These are phyloP conservation scores for Hypsizygus marmoreus DNA, from an alignment of 768 basidiomycete genomes.

Conservation along the genomic window DNA sequence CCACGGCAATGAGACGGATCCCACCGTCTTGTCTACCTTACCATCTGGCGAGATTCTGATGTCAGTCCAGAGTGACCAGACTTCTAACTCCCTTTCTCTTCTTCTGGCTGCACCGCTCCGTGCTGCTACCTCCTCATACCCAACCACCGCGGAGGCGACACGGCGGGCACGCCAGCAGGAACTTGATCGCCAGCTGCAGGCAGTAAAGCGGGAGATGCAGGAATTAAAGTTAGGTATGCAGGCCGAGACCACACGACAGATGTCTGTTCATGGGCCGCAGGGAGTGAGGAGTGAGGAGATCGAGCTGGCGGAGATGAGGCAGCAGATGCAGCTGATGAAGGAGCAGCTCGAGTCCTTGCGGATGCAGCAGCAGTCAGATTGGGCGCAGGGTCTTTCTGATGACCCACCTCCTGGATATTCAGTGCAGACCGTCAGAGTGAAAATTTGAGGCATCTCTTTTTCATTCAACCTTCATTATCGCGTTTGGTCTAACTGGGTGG, in stretches of 20 bases:
- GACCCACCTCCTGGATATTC: constrained; percentile 22
- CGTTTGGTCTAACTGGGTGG: too few species aligned
- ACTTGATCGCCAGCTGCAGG: constrained; percentile 8
- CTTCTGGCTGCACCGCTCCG: neutral
- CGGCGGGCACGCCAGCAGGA: constrained; percentile 8
- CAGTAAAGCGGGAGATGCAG: constrained; percentile 10
- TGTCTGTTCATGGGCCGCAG: constrained; percentile 2
- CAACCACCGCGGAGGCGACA: neutral
- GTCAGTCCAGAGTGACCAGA: neutral
- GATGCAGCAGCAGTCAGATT: constrained; percentile 11
- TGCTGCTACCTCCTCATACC: neutral
- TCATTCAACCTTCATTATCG: too few species aligned
- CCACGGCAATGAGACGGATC: neutral
- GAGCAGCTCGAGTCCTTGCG: constrained; percentile 14
- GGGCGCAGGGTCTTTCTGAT: constrained; percentile 16
- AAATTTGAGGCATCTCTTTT: too few species aligned
- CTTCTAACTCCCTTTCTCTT: neutral
- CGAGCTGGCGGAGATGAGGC: constrained; percentile 4
- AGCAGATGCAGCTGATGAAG: constrained; percentile 16
- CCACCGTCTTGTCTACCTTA: neutral
- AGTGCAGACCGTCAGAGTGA: too few species aligned
- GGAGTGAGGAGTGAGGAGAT: constrained; percentile 3
- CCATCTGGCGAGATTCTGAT: constrained; percentile 2
- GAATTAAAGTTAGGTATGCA: neutral
- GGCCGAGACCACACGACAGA: neutral